These are phyloP conservation scores for Lycium barbarum DNA, from an alignment of 257 asterid genomes.

Conservation along the genomic window DNA sequence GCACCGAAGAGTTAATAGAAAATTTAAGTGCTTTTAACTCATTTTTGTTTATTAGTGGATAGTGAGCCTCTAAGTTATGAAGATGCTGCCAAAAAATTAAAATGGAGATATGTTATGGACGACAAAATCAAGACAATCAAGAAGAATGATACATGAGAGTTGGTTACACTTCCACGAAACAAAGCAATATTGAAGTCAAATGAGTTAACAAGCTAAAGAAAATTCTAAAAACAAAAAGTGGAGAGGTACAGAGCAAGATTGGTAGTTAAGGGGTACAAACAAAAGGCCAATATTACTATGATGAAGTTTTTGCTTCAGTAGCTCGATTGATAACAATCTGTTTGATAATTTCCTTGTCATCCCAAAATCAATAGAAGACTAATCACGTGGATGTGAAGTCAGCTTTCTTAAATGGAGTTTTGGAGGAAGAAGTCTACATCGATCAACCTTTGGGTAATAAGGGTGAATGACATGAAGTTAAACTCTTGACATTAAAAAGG, in stretches of 20 bases:
- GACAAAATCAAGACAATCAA: background rate
- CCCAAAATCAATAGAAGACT: too few relatives aligned
- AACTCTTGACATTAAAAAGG: too few relatives aligned
- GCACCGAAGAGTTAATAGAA: background rate
- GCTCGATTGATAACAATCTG: background rate
- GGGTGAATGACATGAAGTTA: too few relatives aligned
- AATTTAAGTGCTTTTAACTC: background rate
- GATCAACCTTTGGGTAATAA: too few relatives aligned
- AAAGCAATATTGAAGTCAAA: background rate
- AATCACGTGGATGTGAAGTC: background rate
- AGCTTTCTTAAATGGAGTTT: background rate
- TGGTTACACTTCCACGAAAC: background rate
- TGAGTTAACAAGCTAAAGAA: background rate
- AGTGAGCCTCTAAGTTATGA: background rate
- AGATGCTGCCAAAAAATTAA: background rate
- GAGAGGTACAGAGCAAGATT: background rate
- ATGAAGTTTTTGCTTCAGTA: background rate
- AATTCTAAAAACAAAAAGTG: background rate
- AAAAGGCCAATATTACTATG: background rate
- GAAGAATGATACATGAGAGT: background rate
- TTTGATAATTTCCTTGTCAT: background rate
- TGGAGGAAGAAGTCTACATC: too few relatives aligned
- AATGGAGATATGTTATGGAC: constrained; percentile 23
- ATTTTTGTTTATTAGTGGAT: background rate
- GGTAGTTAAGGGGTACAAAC: background rate